Percentiles rank a stretch among this genome's conserved stretches.
Evolutionary conservation across 2,329 filamentous ascomycete species (phyloP).

Genomic region (Achaetomium macrosporum): DNA sequence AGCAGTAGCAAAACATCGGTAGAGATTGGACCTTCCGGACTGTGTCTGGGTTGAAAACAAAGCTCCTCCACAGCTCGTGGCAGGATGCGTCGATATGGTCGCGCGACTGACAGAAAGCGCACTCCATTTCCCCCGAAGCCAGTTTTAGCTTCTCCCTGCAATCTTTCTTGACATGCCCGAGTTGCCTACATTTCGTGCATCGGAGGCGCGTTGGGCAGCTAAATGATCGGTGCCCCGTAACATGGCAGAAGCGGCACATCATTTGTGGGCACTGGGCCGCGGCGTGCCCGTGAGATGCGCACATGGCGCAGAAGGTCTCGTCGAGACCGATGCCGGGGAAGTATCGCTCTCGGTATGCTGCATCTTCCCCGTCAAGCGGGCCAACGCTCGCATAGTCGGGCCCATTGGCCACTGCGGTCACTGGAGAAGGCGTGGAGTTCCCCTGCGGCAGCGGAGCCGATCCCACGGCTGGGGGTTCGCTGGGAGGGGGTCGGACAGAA

Average conservation of each 20-base stretch:
- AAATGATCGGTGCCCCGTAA: slow-evolving; percentile 41
- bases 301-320: slow-evolving; percentile 45
- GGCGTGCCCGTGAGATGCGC: slow-evolving; percentile 44
- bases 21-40: slow-evolving; percentile 46
- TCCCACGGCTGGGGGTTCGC: not conserved
- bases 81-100: slow-evolving; percentile 57
- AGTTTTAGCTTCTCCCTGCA: slow-evolving; percentile 53
- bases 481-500: not conserved
- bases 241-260: slow-evolving; percentile 44
- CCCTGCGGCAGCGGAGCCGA: not conserved
- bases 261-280: slow-evolving; percentile 40
- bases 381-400: not conserved
- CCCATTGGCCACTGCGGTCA: not conserved
- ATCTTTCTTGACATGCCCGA: slow-evolving; percentile 47
- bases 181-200: slow-evolving; percentile 56
- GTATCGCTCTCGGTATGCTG: slow-evolving; percentile 32
- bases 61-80: slow-evolving; percentile 55
- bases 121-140: slow-evolving; percentile 47
- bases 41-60: slow-evolving; percentile 35
- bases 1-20: slow-evolving; percentile 49
- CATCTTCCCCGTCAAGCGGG: not conserved
- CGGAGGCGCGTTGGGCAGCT: slow-evolving; percentile 46
- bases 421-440: not conserved
- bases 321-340: slow-evolving; percentile 45
- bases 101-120: slow-evolving; percentile 52